phyloP scores from a whole-genome alignment of 495 filamentous ascomycete species.

The Sordaria brevicollis region DNA sequence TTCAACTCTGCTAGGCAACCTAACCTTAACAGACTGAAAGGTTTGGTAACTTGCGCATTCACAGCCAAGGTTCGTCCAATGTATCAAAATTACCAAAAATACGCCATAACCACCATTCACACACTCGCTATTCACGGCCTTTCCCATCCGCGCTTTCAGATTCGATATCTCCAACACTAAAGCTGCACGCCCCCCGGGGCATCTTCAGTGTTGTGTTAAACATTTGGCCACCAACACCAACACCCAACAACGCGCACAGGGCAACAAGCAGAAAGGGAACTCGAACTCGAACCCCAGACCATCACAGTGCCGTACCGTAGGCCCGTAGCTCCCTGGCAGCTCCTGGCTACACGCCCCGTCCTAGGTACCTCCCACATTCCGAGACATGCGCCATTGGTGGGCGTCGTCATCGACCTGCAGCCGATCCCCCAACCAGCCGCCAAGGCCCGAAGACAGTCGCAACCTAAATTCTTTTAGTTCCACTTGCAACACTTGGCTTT shows the following conservation, averaged over 20 bases:
- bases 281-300: no score
- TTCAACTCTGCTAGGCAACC: background rate
- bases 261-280: background rate
- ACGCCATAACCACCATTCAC: no score
- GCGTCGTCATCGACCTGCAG: conserved; percentile 30
- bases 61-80: background rate
- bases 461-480: conserved; percentile 14
- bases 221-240: background rate
- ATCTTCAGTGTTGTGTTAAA: no score
- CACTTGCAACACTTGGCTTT: conserved; percentile 12
- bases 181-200: no score
- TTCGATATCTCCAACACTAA: background rate
- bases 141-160: background rate
- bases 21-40: background rate
- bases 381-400: conserved; percentile 22
- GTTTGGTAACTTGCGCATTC: background rate
- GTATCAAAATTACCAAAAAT: background rate
- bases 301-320: no score
- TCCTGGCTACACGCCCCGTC: no score
- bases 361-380: conserved; percentile 29
- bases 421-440: conserved; percentile 20
- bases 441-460: conserved; percentile 8
- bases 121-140: background rate
- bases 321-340: background rate
- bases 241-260: background rate